phyloP scores from a whole-genome alignment of 2,329 filamentous ascomycete genomes.

The Cryphonectria carpinicola region DNA sequence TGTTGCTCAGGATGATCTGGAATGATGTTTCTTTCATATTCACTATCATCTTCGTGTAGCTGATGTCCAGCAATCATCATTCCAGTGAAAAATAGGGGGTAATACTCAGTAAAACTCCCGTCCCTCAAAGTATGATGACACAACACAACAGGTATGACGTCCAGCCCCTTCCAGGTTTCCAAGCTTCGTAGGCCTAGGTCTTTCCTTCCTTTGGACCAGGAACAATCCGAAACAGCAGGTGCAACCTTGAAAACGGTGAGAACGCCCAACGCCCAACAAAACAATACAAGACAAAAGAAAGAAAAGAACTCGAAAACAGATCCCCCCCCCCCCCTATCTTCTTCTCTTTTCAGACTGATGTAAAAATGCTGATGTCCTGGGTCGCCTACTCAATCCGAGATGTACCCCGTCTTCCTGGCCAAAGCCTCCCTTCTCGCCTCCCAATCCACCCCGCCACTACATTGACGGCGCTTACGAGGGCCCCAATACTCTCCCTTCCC shows the following conservation, averaged over 20 bases:
- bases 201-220: not conserved
- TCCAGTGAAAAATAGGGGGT: not conserved
- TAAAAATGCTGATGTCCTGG: not conserved
- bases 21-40: not conserved
- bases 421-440: not conserved
- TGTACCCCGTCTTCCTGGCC: slow-evolving; percentile 1
- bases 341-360: not conserved
- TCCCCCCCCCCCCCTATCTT: no score
- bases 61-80: not conserved
- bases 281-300: not conserved
- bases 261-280: not conserved
- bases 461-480: not conserved
- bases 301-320: not conserved
- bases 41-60: not conserved
- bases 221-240: not conserved
- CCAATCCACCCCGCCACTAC: not conserved
- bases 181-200: not conserved
- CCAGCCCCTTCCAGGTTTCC: not conserved
- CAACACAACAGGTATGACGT: no score
- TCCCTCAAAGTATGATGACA: not conserved
- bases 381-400: not conserved
- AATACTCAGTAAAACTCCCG: not conserved
- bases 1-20: not conserved
- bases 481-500: not conserved
- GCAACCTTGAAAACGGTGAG: not conserved